Evolutionary conservation across 2,329 filamentous ascomycete species (phyloP), one percentile per base, ranked within the genome.

Genomic region (Talaromyces albobiverticillius): DNA sequence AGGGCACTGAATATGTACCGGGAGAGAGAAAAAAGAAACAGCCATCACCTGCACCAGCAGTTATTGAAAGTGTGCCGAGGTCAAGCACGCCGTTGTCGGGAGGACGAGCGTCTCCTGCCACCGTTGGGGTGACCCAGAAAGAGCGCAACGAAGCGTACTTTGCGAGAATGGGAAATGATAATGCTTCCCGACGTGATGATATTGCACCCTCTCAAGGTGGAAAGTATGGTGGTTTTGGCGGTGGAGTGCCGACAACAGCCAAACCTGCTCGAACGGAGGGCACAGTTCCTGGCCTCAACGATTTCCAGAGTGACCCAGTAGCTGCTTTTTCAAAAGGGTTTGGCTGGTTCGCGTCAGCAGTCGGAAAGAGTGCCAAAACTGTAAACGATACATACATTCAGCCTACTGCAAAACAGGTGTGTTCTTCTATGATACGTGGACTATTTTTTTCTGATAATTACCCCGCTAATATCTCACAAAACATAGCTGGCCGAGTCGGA

Each of bases 301-400:
- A 97, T 52, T 83, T 97, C 67, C 90, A 96, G 71, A 89, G 86
- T 67, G 94, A 99, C 68, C 92, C 94, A 0, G 79, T 97, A 59
- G 92, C 84, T 1, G 91, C 93, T 14, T 73, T 99, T 62, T 90
- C 86, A 25, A 96, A 95, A 73, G 89, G 93, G 0, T 95, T 97
- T 65, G 93, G 93, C 8, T 97, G 94, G 91, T 90, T 97, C 66
- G 83, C 90, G 16, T 88, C 84, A 31, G 91, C 90, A 11, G 90
- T 97, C 40, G 86, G 85, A 23, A 96, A 94, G 79, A 89, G 89
- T 60, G 94, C 92, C 34, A 95, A 95, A 78, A 89, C 84, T 14
- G 87, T 96, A 22, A 95, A 96, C 69, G 88, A 94, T 61, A 84
- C 87, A 31, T 96, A 90, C 74, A 90, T 99, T 51, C 91, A 95